phyloP scores from a whole-genome alignment of 768 basidiomycete genomes.

The Sarcodon sp. region DNA sequence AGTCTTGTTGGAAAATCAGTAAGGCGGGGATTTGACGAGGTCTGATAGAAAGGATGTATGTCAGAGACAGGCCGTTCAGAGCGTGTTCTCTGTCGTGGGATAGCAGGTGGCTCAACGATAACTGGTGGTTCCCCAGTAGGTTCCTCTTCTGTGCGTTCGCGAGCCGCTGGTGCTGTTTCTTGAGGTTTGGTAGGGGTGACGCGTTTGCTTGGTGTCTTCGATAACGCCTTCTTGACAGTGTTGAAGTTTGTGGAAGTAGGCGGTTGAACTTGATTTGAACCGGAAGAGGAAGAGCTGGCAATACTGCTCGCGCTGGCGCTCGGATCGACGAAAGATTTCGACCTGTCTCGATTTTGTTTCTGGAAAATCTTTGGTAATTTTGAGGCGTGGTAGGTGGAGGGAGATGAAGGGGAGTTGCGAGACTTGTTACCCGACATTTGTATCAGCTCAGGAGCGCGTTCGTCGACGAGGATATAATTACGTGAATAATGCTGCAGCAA shows the following conservation, averaged over 20 bases:
- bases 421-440: slow-evolving; percentile 33
- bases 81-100: slow-evolving; percentile 41
- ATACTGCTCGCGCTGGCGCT: slow-evolving; percentile 19
- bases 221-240: slow-evolving; percentile 14
- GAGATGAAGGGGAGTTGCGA: slow-evolving; percentile 22
- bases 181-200: slow-evolving; percentile 3
- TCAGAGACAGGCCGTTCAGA: slow-evolving; percentile 40
- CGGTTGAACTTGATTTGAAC: slow-evolving; percentile 18
- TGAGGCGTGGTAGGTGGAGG: slow-evolving; percentile 27
- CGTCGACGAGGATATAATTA: no score
- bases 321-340: slow-evolving; percentile 35
- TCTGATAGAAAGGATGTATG: slow-evolving; percentile 32
- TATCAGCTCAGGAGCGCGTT: no score
- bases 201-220: slow-evolving; percentile 8
- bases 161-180: slow-evolving; percentile 11
- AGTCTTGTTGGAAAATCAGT: slow-evolving; percentile 64
- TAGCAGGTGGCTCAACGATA: slow-evolving; percentile 49
- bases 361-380: slow-evolving; percentile 61
- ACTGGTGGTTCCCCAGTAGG: slow-evolving; percentile 42
- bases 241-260: slow-evolving; percentile 10
- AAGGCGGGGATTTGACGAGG: slow-evolving; percentile 34
- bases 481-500: no score
- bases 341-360: slow-evolving; percentile 48
- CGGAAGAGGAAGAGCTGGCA: slow-evolving; percentile 29
- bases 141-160: slow-evolving; percentile 20